Evolutionary conservation across 352 stramenopile species (phyloP).

Genomic region (Globisporangium splendens): DNA sequence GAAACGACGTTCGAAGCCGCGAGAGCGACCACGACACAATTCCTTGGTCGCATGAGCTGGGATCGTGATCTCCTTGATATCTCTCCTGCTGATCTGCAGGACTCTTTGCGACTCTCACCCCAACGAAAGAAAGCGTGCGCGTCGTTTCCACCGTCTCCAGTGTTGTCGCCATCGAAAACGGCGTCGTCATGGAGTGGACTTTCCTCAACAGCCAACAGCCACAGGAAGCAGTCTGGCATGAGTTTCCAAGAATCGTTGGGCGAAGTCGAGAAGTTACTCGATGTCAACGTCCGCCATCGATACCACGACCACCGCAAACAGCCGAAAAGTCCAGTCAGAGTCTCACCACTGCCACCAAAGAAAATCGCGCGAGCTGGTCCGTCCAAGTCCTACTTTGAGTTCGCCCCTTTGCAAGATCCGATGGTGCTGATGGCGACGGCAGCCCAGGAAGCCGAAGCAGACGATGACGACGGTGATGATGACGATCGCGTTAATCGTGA

Average conservation of each 20-base stretch:
- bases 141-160: neutral
- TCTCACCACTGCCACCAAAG: constrained; percentile 17
- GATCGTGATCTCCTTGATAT: constrained; percentile 44
- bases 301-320: constrained; percentile 10
- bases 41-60: constrained; percentile 55
- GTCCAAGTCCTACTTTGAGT: constrained; percentile 25
- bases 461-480: constrained; percentile 13
- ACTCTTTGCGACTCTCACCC: constrained; percentile 1
- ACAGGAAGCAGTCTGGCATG: constrained; percentile 8
- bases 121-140: neutral
- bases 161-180: neutral
- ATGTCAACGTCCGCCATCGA: constrained; percentile 26
- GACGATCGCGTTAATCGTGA: neutral
- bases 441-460: constrained; percentile 19
- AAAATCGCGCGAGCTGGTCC: constrained; percentile 1
- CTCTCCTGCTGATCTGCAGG: neutral
- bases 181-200: too few species aligned
- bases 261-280: constrained; percentile 48
- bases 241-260: constrained; percentile 39
- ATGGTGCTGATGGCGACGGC: constrained; percentile 27
- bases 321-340: constrained; percentile 13
- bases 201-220: constrained; percentile 1
- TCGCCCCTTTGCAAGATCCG: constrained; percentile 35
- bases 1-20: too few species aligned
- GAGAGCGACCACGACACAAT: constrained; percentile 5